Evolutionary conservation across 2,329 filamentous ascomycete genomes (phyloP), one percentile per base, ranked within the genome.

Genomic region (Neopestalotiopsis sp.): DNA sequence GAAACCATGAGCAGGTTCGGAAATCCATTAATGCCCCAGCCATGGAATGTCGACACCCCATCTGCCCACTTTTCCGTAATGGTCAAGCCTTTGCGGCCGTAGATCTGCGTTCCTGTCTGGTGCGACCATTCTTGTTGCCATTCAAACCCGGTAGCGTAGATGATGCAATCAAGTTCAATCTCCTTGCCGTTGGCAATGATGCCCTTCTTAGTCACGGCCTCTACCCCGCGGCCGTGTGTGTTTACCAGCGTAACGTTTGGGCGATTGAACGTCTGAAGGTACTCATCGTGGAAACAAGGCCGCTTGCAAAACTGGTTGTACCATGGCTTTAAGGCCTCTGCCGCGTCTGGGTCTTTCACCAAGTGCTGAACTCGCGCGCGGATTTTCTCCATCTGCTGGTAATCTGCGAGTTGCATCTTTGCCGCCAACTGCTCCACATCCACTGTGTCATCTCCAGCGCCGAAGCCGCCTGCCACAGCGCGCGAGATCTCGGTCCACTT

Each of bases 301-400:
- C 86, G 81, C 71, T 88, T 88, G 77, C 86, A 89, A 79, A 82
- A 85, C 1, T 75, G 75, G 0, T 81, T 79, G 73, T 88, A 88
- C 83, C 84, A 88, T 0, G 85, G 79, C 71, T 86, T 84, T 3
- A 87, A 77, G 2, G 77, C 81, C 32, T 82, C 81, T 0, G 89
- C 89, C 0, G 79, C 83, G 1, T 70, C 73, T 5, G 72, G 73
- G 69, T 87, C 80, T 20, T 81, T 75, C 4, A 88, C 85, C 12
- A 81, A 72, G 0, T 77, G 67, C 10, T 81, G 77, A 9, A 81
- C 78, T 10, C 82, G 79, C 4, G 72, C 71, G 1, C 84, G 81
- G 24, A 85, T 75, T 9, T 73, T 71, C 20, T 84, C 77, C 70
- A 80, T 74, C 32, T 76, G 77, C 3, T 72, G 68, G n/a, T 76